Evolutionary conservation across 2,329 filamentous ascomycete genomes (phyloP).

Genomic region (Calonectria henricotiae): DNA sequence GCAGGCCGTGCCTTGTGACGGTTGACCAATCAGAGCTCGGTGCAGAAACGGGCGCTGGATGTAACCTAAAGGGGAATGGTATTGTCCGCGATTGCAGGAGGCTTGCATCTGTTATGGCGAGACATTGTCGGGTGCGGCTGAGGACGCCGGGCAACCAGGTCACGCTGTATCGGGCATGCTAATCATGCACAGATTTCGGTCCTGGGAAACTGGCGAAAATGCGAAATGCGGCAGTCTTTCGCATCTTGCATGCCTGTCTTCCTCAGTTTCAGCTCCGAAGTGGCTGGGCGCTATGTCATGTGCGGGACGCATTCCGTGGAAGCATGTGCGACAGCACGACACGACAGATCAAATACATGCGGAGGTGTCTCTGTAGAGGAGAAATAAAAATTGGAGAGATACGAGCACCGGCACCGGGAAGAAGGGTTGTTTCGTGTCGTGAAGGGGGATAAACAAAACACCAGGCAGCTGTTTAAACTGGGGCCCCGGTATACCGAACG

Average conservation of each 20-base stretch:
- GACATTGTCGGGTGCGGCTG: constrained; percentile 27
- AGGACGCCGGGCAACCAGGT: constrained; percentile 6
- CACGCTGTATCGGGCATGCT: constrained; percentile 11
- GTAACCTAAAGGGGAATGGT: constrained; percentile 33
- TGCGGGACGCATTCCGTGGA: neutral
- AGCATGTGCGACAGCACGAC: neutral
- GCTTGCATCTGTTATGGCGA: constrained; percentile 18
- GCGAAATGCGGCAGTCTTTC: constrained; percentile 1
- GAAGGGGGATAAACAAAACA: neutral
- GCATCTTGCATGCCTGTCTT: constrained; percentile 2
- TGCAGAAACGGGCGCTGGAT: constrained; percentile 38
- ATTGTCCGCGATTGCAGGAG: constrained; percentile 14
- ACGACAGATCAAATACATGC: neutral
- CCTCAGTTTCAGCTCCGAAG: constrained; percentile 19
- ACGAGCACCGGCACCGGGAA: neutral
- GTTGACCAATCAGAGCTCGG: constrained; percentile 34
- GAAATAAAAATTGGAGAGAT: too few species aligned
- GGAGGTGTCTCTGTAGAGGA: neutral
- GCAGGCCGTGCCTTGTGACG: constrained; percentile 18
- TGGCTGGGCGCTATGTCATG: constrained; percentile 4
- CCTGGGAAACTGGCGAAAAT: neutral
- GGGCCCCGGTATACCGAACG: neutral
- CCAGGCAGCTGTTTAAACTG: constrained; percentile 24
- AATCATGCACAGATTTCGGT: constrained; percentile 12
- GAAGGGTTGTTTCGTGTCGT: neutral